Conservation (phyloP, 2,329 filamentous ascomycete species). For the Dothiorella sarmentorum region DNA sequence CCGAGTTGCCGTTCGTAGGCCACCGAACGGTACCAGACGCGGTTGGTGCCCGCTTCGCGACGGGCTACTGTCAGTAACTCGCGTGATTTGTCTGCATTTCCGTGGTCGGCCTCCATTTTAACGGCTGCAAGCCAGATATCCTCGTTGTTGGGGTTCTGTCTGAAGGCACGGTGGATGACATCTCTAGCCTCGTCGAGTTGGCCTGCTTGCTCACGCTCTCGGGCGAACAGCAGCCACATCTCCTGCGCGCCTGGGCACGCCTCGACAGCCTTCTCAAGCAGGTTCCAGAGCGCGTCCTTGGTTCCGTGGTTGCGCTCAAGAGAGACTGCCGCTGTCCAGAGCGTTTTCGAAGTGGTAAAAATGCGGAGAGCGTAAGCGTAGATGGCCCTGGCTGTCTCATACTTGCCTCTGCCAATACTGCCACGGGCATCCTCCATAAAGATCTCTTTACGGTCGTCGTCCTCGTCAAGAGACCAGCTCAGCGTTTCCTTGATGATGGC, state of each 20-base stretch:
- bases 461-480: slow-evolving; percentile 89
- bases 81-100: slow-evolving; percentile 75
- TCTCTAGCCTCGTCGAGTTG: slow-evolving; percentile 82
- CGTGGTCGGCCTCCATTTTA: slow-evolving; percentile 89
- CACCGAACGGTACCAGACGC: slow-evolving; percentile 95
- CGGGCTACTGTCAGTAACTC: slow-evolving; percentile 78
- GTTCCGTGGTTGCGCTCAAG: slow-evolving; percentile 86
- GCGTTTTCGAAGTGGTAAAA: slow-evolving; percentile 80
- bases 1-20: slow-evolving; percentile 86
- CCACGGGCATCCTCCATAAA: slow-evolving; percentile 92
- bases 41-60: slow-evolving; percentile 86
- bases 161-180: slow-evolving; percentile 85
- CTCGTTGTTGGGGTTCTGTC: slow-evolving; percentile 93
- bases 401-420: slow-evolving; percentile 76
- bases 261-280: slow-evolving; percentile 90
- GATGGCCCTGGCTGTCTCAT: slow-evolving; percentile 88
- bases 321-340: slow-evolving; percentile 89
- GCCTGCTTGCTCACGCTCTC: slow-evolving; percentile 88
- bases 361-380: slow-evolving; percentile 87
- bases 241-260: slow-evolving; percentile 88
- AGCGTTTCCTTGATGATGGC: slow-evolving; percentile 90
- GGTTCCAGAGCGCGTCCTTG: slow-evolving; percentile 75
- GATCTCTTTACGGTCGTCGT: slow-evolving; percentile 91
- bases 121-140: slow-evolving; percentile 97
- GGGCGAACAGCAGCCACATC: slow-evolving; percentile 92